These are phyloP conservation scores for Wickerhamomyces strasburgensis DNA, from an alignment of 805 yeast species.

Conservation along the genomic window DNA sequence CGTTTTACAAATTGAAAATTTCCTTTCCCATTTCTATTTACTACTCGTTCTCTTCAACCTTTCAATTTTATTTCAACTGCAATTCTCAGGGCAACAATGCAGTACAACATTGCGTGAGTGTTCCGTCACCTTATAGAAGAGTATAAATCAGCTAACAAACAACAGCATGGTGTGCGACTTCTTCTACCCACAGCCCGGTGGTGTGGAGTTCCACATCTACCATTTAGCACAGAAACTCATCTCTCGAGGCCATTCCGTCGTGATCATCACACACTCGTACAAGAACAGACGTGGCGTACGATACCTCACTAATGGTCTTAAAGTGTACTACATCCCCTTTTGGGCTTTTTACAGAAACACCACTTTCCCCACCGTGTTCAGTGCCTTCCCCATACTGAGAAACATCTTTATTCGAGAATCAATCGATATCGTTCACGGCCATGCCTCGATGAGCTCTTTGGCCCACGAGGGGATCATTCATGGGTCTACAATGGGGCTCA, in stretches of 20 bases:
- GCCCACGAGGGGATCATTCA: conserved; percentile 92
- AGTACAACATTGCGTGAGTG: conserved; percentile 27
- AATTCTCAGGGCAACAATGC: conserved; percentile 14
- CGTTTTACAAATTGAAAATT: no score
- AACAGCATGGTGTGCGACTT: conserved; percentile 85
- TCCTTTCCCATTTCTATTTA: no score
- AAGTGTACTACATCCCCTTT: conserved; percentile 87
- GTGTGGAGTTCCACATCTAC: conserved; percentile 92
- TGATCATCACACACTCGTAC: conserved; percentile 86
- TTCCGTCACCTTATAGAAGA: no score
- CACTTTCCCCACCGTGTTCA: conserved; percentile 84
- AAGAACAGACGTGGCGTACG: conserved; percentile 80
- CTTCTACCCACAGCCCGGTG: conserved; percentile 98
- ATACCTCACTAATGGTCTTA: conserved; percentile 80
- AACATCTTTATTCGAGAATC: conserved; percentile 81
- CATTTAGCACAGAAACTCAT: conserved; percentile 83
- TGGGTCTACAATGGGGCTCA: conserved; percentile 86
- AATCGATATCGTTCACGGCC: conserved; percentile 91
- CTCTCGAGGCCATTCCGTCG: conserved; percentile 76
- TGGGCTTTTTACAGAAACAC: conserved; percentile 76
- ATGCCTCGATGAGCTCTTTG: conserved; percentile 80
- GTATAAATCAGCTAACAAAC: background rate
- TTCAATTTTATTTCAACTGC: background rate
- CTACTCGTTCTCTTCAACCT: no score
- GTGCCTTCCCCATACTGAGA: conserved; percentile 79